Base-by-base conservation (phyloP, 2,329 filamentous ascomycete genomes). In the Hypoxylon sp. region DNA sequence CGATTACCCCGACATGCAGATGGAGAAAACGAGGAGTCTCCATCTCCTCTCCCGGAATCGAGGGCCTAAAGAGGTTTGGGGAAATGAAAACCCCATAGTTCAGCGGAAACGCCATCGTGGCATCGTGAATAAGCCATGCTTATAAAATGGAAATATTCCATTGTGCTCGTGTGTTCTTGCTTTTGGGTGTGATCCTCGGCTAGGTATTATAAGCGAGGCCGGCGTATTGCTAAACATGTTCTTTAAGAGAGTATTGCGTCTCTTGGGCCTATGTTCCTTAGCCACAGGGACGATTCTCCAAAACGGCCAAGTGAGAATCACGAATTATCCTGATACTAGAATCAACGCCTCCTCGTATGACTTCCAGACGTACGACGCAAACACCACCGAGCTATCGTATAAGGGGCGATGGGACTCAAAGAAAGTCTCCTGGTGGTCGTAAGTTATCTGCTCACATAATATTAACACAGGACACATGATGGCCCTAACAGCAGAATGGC, bases 401-500 rank as follows among this genome's bases (percentile, higher is more conserved):
- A 89, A 89, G 73, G 88, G 88, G 4, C 80, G 87, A 64, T 90
- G 88, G 88, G 87, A 90, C 74, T 87, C 83, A 35, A 83, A 87
- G 70, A 82, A 87, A 69, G 83, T 89, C 52, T 89, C 86, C 1
- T 90, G 85, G 84, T 89, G 86, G 86, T 86, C 85, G 84, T 86
- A 78, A 78, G 84, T 82, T 24, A 21, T 15, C 37, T 31, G 8
- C 17, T 37, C 6, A 24, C 15, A 35, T 37, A 6, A 35, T 37
- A 6, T n/a, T 39, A 53, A 39, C 27, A 21, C 17, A 24, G n/a
- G 46, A 52, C 37, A 62, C 6, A 62, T 24, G 24, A 46, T 24
- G 19, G 15, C 19, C 54, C 44, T 68, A 29, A 63, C 55, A 46
- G 6, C 21, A 21, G n/a, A 59, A 7, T n/a, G 17, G 11, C 21